Evolutionary conservation across 352 stramenopile species (phyloP).

Genomic region (Phytophthora idaei): DNA sequence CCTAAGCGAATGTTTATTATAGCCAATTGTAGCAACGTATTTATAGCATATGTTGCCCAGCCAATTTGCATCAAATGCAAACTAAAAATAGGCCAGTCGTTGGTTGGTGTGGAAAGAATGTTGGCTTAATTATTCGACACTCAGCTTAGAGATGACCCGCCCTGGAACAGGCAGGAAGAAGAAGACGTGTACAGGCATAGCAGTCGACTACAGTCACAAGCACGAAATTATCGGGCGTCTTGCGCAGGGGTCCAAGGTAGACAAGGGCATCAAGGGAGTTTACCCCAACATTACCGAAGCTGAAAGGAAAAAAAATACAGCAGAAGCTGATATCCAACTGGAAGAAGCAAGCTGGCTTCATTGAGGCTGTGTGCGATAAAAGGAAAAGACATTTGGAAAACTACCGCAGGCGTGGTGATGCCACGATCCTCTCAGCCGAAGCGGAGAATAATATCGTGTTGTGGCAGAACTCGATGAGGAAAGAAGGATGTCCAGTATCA

Average conservation of each 20-base stretch:
- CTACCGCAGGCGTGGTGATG: background rate
- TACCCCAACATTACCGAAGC: background rate
- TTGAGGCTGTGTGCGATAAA: background rate
- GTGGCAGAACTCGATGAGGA: constrained; percentile 5
- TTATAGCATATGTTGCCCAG: background rate
- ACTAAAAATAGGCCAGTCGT: background rate
- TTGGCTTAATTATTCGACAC: background rate
- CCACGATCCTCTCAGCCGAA: constrained; percentile 6
- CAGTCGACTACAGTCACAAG: constrained; percentile 19
- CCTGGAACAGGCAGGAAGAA: constrained; percentile 1
- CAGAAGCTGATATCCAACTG: constrained; percentile 15
- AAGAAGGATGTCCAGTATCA: constrained; percentile 2
- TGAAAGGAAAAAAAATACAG: background rate
- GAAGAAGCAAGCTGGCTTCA: constrained; percentile 7
- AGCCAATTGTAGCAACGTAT: background rate
- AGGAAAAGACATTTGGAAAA: constrained; percentile 6
- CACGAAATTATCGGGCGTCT: background rate
- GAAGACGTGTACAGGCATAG: constrained; percentile 11
- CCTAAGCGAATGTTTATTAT: constrained; percentile 11
- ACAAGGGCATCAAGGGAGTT: background rate
- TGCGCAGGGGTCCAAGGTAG: background rate
- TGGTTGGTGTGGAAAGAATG: background rate
- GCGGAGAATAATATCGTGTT: constrained; percentile 4
- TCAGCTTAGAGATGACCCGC: background rate
- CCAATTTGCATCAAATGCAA: background rate